phyloP scores from a whole-genome alignment of 2,329 filamentous ascomycete genomes.

The Paracamarosporium sp. region DNA sequence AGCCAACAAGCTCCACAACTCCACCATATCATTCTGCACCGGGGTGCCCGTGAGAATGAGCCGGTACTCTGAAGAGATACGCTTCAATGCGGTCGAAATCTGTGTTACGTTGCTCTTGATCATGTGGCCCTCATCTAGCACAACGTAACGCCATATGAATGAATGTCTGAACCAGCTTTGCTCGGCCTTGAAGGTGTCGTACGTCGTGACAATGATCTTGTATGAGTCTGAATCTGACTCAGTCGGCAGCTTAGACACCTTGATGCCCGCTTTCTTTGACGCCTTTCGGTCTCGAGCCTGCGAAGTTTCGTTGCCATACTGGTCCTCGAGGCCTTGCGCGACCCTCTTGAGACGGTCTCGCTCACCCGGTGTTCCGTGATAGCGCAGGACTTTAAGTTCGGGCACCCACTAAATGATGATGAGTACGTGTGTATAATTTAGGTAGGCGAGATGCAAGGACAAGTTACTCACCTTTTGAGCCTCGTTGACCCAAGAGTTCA shows the following conservation, averaged over 20 bases:
- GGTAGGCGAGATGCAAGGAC: background rate
- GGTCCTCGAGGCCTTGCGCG: constrained; percentile 54
- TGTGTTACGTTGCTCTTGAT: constrained; percentile 82
- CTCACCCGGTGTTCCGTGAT: constrained; percentile 87
- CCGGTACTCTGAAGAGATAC: constrained; percentile 55
- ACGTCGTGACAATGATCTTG: constrained; percentile 84
- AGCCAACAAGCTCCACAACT: constrained; percentile 64
- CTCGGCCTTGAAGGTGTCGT: constrained; percentile 99
- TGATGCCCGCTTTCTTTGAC: constrained; percentile 74
- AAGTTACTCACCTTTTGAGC: constrained; percentile 72
- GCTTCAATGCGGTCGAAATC: constrained; percentile 52
- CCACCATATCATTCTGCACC: constrained; percentile 64
- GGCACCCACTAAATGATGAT: constrained; percentile 75
- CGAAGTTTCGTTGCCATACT: constrained; percentile 58
- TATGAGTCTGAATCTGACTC: constrained; percentile 33
- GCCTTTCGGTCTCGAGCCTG: constrained; percentile 90
- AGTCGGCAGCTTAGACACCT: constrained; percentile 35
- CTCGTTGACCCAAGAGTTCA: constrained; percentile 97
- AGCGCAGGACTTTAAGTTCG: constrained; percentile 81
- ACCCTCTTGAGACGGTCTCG: constrained; percentile 74
- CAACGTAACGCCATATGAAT: constrained; percentile 99
- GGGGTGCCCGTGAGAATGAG: constrained; percentile 63
- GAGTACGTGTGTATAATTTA: no score
- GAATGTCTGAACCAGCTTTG: constrained; percentile 89
- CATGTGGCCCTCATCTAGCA: constrained; percentile 97